These are phyloP conservation scores for Loxodes magnus DNA, from an alignment of 73 alveolate genomes.

Conservation along the genomic window DNA sequence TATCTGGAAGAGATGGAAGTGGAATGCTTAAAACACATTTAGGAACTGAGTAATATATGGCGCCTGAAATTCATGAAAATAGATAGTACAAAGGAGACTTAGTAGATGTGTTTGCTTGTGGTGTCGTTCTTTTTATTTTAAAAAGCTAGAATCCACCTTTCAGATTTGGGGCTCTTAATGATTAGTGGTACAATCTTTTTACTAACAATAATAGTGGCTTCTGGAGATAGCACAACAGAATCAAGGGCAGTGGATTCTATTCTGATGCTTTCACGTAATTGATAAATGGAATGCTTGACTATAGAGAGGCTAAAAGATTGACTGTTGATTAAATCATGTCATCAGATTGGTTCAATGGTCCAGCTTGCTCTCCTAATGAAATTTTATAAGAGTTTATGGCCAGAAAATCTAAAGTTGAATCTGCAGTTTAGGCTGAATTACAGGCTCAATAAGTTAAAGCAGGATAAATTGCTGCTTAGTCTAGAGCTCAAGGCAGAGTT, in stretches of 20 bases:
- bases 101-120: conserved; percentile 48
- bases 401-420: no score
- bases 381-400: background rate
- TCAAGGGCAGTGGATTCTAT: background rate
- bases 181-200: no score
- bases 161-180: conserved; percentile 25
- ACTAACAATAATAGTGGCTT: no score
- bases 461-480: no score
- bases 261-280: background rate
- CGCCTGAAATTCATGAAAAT: conserved; percentile 41
- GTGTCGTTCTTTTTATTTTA: conserved; percentile 46
- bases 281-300: background rate
- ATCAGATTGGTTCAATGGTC: conserved; percentile 12
- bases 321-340: conserved; percentile 3
- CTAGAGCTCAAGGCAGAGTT: no score
- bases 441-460: no score
- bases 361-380: background rate
- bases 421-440: no score
- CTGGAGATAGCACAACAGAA: background rate
- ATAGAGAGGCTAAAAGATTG: background rate
- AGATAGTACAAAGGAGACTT: conserved; percentile 37
- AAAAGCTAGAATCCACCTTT: conserved; percentile 33
- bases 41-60: conserved; percentile 29
- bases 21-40: conserved; percentile 16
- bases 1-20: conserved; percentile 16